Base-by-base conservation (phyloP, 805 yeast genomes). In the Zygoascus tannicola region DNA sequence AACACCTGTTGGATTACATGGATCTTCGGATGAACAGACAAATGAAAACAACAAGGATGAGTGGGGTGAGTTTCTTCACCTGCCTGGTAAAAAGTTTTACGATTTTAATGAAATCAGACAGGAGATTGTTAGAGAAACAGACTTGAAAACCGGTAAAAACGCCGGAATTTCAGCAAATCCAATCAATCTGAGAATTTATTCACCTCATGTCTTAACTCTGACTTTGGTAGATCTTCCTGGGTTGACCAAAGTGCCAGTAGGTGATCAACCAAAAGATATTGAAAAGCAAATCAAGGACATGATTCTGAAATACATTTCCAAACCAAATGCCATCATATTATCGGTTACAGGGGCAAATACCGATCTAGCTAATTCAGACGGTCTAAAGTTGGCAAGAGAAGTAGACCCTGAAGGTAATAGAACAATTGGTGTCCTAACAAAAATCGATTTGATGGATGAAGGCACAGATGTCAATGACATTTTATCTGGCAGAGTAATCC, bases 381-480 rank as follows among this genome's bases (percentile, higher is more conserved):
- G 97, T 40, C 73, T 92, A 58, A 90, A 92, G 64, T 72, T 92
- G 54, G 98, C 98, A 1, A 78, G 97, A 57, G 97, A 92, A 63
- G 97, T 92, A 41, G 98, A 92, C 59, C 97, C 97, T 2, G 94
- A 85, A 62, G 98, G 98, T 38, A 66, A 80, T 36, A 78, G 98
- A 69, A 92, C 98, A 22, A 84, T 92, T 56, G 98, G 98, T 63
- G 98, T 92, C 30, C 74, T 92, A 54, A 92, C 97, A 16, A 92
- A 92, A 65, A 82, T 92, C 44, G 98, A 92, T 66, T 74, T 92
- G 53, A 92, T 92, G 98, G 98, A 92, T 63, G 81, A 85, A 56
- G 98, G 98, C 45, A 92, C 98, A 3, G 95, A 92, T 67, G 97
- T 92, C 35, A 78, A 87, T 55, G 98, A 92, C 62, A 88, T 92